Evolutionary conservation across 305 asterid species (phyloP), one percentile per base, ranked within the genome.

Genomic region (Fraxinus latifolia): DNA sequence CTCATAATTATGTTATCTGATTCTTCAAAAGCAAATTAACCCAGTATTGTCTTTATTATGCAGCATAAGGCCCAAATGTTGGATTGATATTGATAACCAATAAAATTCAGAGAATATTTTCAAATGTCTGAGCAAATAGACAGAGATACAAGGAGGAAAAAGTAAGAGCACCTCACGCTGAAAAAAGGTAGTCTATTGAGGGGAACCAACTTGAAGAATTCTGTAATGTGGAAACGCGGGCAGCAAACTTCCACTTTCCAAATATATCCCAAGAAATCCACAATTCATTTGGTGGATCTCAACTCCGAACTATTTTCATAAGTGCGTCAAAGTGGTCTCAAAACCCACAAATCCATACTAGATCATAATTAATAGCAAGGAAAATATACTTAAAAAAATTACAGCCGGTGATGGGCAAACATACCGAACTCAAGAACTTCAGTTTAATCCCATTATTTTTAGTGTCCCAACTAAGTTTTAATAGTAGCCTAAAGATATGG

Each of bases 1-100:
- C 77, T 5, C 29, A 12, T 33, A 58, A 71, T 78, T 79, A 83
- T 65, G 80, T 76, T 39, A 77, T 31, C 15, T 23, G 81, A 72
- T 33, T 77, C 36, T 80, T 55, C 70, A 11, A 23, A 84, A 78
- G 75, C 53, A 32, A 77, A 62, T 21, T 27, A 29, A 55, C 23
- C 25, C 7, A 53, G 3, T 17, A n/a, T 53, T n/a, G 25, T 5
- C 65, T 53, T 60, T 17, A 60, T 19, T 19, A 60, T 29, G 25
- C 15, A 7, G 25, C 11, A 60, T 21, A 60, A 60, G 31, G 15
- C 3, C 14, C 32, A 60, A 23, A 25, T 6, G 31, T 1, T 21
- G 29, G 11, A 7, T 21, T 19, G 11, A 60, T 8, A n/a, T 0
- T 21, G 32, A 23, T 55, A 60, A 60, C 31, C 71, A 60, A 17